Evolutionary conservation across 129 eudicot genomes (phyloP), one percentile per base, ranked within the genome.

Genomic region (Scalesia atractyloides): DNA sequence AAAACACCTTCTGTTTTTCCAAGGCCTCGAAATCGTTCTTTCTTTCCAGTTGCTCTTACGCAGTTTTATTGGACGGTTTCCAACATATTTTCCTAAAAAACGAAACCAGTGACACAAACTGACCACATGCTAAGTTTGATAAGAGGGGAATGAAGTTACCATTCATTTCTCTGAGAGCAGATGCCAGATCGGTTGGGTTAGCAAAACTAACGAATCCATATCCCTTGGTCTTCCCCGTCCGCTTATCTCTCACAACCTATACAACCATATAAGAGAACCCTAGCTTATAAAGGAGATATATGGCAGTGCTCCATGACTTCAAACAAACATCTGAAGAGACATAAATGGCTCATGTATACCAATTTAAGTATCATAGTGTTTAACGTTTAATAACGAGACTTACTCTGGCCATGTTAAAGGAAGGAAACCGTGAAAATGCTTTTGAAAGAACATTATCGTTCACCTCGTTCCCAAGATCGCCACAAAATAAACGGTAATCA

Each of bases 391-490:
- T 3, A 43, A 26, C 24, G 22, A 18, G 56, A 82, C 97, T 69
- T 84, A 93, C 98, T 61, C 88, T 89, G 30, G 97, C 98, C 96
- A 93, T 87, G 64, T 89, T 93, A 82, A 89, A 93, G n/a, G 95
- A 85, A 68, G 98, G 97, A 80, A 87, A 93, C 70, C 95, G 82
- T 54, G 98, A 74, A 82, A 93, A 93, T 34, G 98, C 97, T 84
- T 93, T 93, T 36, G 98, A 82, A 15, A 93, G 84, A 65, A 93
- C 97, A 82, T 93, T 97, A 89, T 93, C 97, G 81, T 93, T 93
- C 92, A 93, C 98, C 85, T 93, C 98, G 74, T 93, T 93, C 63
- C 96, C 98, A 81, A 93, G 98, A 79, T 93, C 92, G 7, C 98
- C 96, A 68, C 98, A 89, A 73, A 89, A 92, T 74, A 92, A 50